A percentile compares a stretch with the other conserved stretches of the same genome.
Evolutionary conservation across 2,329 filamentous ascomycete genomes (phyloP).

Genomic region (Pseudogymnoascus sp.): DNA sequence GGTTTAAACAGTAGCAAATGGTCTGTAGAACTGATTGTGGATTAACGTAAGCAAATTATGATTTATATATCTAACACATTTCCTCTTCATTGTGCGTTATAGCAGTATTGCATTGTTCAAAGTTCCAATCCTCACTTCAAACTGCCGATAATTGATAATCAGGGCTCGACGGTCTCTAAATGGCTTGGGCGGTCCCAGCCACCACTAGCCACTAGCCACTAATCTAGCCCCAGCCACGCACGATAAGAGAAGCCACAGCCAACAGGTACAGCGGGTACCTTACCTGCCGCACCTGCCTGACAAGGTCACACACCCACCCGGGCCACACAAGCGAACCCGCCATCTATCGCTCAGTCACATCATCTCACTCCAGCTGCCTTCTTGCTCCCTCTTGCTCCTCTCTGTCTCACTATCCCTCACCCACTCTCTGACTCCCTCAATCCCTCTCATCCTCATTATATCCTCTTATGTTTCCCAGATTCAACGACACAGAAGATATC

Average conservation of each 20-base stretch:
- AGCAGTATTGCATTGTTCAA: not conserved
- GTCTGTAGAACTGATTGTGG: not conserved
- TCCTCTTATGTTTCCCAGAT: not conserved
- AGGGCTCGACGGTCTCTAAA: not conserved
- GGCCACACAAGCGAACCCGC: constrained; percentile 7
- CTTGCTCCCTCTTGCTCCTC: not conserved
- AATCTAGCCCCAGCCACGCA: not conserved
- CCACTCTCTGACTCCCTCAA: not conserved
- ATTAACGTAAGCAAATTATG: not conserved
- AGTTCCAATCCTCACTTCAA: not conserved
- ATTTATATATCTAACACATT: not conserved
- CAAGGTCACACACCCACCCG: constrained; percentile 1
- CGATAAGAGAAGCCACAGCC: not conserved
- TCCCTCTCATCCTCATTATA: not conserved
- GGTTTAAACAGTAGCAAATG: not conserved
- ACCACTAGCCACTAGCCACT: not conserved
- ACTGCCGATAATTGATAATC: not conserved
- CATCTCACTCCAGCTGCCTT: constrained; percentile 4
- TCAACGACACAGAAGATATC: not conserved
- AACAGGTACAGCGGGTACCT: not conserved
- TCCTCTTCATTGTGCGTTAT: not conserved
- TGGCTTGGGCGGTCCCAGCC: not conserved
- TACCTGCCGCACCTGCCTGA: not conserved
- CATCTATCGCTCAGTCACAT: constrained; percentile 1
- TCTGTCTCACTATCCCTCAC: not conserved